Evolutionary conservation across 2,329 filamentous ascomycete species (phyloP).

Genomic region (Incumbomyces lentus): DNA sequence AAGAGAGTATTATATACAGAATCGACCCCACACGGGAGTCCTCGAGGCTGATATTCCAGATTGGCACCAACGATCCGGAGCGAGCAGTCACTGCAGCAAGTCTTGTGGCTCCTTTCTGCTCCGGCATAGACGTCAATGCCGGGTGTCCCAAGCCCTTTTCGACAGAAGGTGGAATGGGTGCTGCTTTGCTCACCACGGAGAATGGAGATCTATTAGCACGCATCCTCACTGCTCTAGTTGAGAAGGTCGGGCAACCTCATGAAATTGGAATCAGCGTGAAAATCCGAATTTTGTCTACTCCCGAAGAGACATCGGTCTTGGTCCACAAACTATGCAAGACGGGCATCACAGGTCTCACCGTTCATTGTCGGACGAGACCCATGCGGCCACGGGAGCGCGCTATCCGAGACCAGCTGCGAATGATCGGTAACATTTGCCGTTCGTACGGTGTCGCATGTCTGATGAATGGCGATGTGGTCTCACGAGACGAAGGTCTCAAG

Average conservation of each 20-base stretch:
- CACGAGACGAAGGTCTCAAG: constrained; percentile 58
- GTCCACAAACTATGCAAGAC: constrained; percentile 72
- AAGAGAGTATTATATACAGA: constrained; percentile 68
- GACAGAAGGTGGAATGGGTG: constrained; percentile 88
- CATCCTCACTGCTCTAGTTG: constrained; percentile 74
- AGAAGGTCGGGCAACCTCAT: constrained; percentile 63
- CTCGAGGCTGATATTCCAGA: constrained; percentile 72
- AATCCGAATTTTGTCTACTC: constrained; percentile 74
- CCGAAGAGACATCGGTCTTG: constrained; percentile 63
- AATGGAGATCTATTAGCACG: constrained; percentile 58
- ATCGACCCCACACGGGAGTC: constrained; percentile 69
- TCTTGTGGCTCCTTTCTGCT: constrained; percentile 75
- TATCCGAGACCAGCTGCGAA: constrained; percentile 72
- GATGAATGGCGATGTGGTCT: constrained; percentile 87
- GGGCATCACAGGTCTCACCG: constrained; percentile 81
- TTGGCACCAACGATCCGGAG: constrained; percentile 76
- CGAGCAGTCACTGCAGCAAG: constrained; percentile 75
- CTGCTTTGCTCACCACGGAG: constrained; percentile 74
- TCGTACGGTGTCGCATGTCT: constrained; percentile 82
- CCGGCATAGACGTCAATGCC: constrained; percentile 92
- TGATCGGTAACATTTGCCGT: constrained; percentile 71
- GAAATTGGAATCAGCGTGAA: constrained; percentile 95
- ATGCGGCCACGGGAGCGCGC: constrained; percentile 88
- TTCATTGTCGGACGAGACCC: constrained; percentile 91
- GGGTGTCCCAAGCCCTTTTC: constrained; percentile 98